Evolutionary conservation across 2,329 filamentous ascomycete species (phyloP).

Genomic region (Aspergillus sclerotialis): DNA sequence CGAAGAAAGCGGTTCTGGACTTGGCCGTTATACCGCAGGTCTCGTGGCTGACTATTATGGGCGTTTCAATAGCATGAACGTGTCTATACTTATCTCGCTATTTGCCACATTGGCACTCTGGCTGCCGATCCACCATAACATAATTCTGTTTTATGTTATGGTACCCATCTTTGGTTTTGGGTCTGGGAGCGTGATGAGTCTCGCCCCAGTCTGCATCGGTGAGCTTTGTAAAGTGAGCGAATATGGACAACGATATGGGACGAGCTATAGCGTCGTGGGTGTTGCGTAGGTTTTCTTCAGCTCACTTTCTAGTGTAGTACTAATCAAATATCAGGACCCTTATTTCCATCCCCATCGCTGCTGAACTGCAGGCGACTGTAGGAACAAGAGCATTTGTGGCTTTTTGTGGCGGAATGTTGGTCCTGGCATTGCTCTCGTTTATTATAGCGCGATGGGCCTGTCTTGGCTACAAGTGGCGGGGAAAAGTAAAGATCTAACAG

Average conservation of each 20-base stretch:
- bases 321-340: conserved; percentile 24
- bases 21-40: conserved; percentile 41
- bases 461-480: conserved; percentile 31
- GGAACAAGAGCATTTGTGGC: conserved; percentile 40
- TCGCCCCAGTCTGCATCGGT: conserved; percentile 41
- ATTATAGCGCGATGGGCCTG: conserved; percentile 33
- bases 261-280: conserved; percentile 43
- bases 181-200: conserved; percentile 42
- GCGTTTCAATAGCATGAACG: conserved; percentile 32
- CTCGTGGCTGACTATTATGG: conserved; percentile 39
- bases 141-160: conserved; percentile 36
- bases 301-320: background rate
- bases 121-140: conserved; percentile 27
- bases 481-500: conserved; percentile 30
- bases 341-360: conserved; percentile 43
- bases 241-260: conserved; percentile 43
- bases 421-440: conserved; percentile 29
- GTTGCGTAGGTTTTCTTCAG: conserved; percentile 32
- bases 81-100: conserved; percentile 28
- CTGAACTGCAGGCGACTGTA: conserved; percentile 43
- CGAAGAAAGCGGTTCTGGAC: conserved; percentile 27
- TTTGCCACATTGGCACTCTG: conserved; percentile 28
- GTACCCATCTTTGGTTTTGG: conserved; percentile 41
- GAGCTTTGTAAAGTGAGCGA: conserved; percentile 43
- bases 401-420: conserved; percentile 38